These are phyloP conservation scores for Suillus cothurnatus DNA, from an alignment of 768 basidiomycete genomes.

Conservation along the genomic window DNA sequence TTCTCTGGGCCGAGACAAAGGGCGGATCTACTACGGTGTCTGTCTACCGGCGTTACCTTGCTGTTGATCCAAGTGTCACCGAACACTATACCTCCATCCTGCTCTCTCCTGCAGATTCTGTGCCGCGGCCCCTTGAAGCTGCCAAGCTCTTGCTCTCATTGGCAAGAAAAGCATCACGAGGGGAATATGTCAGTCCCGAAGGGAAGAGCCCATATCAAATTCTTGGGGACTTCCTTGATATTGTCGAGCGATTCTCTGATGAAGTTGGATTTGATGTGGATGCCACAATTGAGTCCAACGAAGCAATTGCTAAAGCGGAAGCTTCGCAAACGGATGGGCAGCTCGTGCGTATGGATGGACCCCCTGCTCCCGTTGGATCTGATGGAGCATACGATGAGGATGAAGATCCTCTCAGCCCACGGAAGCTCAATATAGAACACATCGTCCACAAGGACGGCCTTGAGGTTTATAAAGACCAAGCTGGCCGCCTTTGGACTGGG, in stretches of 20 bases:
- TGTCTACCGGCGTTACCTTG: conserved; percentile 88
- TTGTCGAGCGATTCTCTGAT: conserved; percentile 88
- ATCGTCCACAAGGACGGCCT: conserved; percentile 89
- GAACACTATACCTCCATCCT: conserved; percentile 76
- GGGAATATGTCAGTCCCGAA: conserved; percentile 84
- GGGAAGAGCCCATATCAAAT: conserved; percentile 96
- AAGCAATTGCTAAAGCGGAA: conserved; percentile 46
- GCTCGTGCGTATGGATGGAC: conserved; percentile 72
- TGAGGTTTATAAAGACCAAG: conserved; percentile 91
- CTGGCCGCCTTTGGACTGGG: conserved; percentile 94
- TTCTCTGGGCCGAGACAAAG: conserved; percentile 86
- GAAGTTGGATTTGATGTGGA: conserved; percentile 89
- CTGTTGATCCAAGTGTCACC: conserved; percentile 77
- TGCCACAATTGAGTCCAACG: conserved; percentile 64
- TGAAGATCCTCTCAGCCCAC: conserved; percentile 71
- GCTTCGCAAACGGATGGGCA: conserved; percentile 40
- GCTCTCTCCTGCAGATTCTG: conserved; percentile 56
- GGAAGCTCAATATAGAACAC: conserved; percentile 82
- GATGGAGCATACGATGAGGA: conserved; percentile 76
- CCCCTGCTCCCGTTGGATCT: conserved; percentile 52
- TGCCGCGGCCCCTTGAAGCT: conserved; percentile 85
- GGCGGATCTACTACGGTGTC: conserved; percentile 78
- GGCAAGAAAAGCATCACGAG: conserved; percentile 80
- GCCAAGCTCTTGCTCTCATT: conserved; percentile 87
- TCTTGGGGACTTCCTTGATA: conserved; percentile 88